Base-by-base conservation (phyloP, 306 rosid genomes). In the Prunus padus region DNA sequence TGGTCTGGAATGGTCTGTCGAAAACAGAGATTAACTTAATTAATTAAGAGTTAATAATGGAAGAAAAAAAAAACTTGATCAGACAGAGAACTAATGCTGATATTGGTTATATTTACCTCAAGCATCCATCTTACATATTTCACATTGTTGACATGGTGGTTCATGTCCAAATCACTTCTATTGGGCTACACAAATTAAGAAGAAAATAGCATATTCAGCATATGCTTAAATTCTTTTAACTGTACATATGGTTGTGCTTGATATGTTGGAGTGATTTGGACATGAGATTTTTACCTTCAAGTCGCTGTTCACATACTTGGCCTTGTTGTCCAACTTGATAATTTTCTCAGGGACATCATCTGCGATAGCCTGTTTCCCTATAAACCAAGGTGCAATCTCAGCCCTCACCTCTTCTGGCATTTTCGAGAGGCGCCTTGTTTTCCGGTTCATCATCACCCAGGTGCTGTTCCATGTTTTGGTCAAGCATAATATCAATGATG, bases 381-480 rank as follows among this genome's bases (percentile, higher is more conserved):
- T 85, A 33, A 90, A 92, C 98, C 98, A 94, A 63, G 98, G 98
- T 44, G 88, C 69, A 71, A 94, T 72, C 81, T 94, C 98, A 51
- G 70, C 81, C 82, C 97, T 91, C 74, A 90, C 98, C 57, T 87
- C 98, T 76, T 92, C 92, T 55, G 97, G 97, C 86, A 92, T 84
- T 83, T 92, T 92, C 3, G 97, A 94, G 67, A 92, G 96, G 76
- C 98, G 97, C 67, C 98, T 88, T 77, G 98, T 88, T 71, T 84
- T 82, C 76, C 81, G 86, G 88, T 94, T 92, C 98, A 94, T 94
- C 96, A 89, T 94, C 85, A 92, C 98, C 97, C 98, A 94, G 37
- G 91, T 92, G 86, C 98, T 94, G 93, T 82, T 85, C 79, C 65
- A 71, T 52, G 47, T 71, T 52, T 78, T 42, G 25, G n/a, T 23